Base-by-base conservation (phyloP, 164 flowering plant species). In the Tinospora cordifolia region DNA sequence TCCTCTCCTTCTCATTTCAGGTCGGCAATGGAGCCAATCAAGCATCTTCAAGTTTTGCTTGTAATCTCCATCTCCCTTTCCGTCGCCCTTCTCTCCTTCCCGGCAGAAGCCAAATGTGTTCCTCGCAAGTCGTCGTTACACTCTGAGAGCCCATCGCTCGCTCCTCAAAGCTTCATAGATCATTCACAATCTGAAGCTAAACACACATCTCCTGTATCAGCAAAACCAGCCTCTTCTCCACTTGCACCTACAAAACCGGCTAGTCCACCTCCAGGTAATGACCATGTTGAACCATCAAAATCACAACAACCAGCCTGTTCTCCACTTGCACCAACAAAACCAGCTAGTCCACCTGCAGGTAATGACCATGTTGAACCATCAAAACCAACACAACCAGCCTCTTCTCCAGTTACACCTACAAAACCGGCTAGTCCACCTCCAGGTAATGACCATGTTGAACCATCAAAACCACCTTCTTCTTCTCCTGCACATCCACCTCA, bases 61-160 rank as follows among this genome's bases (percentile, higher is more conserved):
- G 24, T 75, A 14, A 13, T 73, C 38, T 22, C 66, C 41, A 51
- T 66, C 65, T 66, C 62, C 58, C 69, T 72, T 54, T 71, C 72
- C 63, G 12, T 71, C 65, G 59, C 62, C 46, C 67, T 72, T 54
- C 72, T 71, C 63, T 19, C 68, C 72, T 63, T 38, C 63, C 51
- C 63, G 17, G 22, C 72, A 4, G 71, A 67, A 4, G 81, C 79
- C 58, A 19, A 30, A 9, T 75, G 75, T 46, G 71, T 70, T 22
- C 81, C 78, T 17, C 70, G 57, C 24, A 47, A 30, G 51, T 13
- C 9, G 51, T 13, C 9, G 46, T 1, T 11, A 8, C 46, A 41
- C 46, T 41, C 36, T 1, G 3, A 1, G 3, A 4, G 2, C 36
- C 4, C 36, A 30, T 30, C 36, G 36, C 36, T 4, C 36, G 36